Evolutionary conservation across 495 filamentous ascomycete species (phyloP).

Genomic region (Daldinia bambusicola): DNA sequence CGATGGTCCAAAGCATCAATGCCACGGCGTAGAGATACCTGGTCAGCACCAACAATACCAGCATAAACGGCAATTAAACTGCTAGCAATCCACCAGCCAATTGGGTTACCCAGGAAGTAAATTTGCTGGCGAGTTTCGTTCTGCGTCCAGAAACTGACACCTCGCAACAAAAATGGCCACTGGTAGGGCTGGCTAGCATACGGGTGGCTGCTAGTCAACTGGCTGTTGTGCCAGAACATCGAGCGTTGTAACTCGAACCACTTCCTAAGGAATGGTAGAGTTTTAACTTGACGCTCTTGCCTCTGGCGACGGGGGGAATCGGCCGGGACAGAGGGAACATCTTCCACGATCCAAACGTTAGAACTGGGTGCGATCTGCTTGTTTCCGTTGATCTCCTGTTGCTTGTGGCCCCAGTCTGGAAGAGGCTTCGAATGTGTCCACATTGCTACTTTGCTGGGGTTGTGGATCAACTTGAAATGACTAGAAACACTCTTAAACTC

Average conservation of each 20-base stretch:
- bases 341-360: slow-evolving; percentile 94
- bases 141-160: slow-evolving; percentile 99
- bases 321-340: slow-evolving; percentile 79
- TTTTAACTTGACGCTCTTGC: slow-evolving; percentile 79
- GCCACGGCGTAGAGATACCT: slow-evolving; percentile 89
- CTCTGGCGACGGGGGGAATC: slow-evolving; percentile 75
- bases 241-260: slow-evolving; percentile 96
- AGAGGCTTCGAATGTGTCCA: slow-evolving; percentile 96
- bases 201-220: slow-evolving; percentile 93
- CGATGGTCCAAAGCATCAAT: slow-evolving; percentile 93
- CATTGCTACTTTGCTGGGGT: slow-evolving; percentile 95
- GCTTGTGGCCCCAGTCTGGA: slow-evolving; percentile 95
- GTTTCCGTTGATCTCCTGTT: slow-evolving; percentile 99
- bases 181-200: slow-evolving; percentile 95
- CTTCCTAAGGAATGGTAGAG: slow-evolving; percentile 87
- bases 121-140: slow-evolving; percentile 96
- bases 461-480: slow-evolving; percentile 94
- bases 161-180: slow-evolving; percentile 96
- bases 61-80: slow-evolving; percentile 91
- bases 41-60: slow-evolving; percentile 91
- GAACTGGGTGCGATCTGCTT: slow-evolving; percentile 91
- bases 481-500: slow-evolving; percentile 89
- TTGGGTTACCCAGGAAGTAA: slow-evolving; percentile 96
- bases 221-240: slow-evolving; percentile 99
- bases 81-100: slow-evolving; percentile 97